Evolutionary conservation across 176 grass and related monocot species (phyloP).

Genomic region (Cymbopogon citratus): DNA sequence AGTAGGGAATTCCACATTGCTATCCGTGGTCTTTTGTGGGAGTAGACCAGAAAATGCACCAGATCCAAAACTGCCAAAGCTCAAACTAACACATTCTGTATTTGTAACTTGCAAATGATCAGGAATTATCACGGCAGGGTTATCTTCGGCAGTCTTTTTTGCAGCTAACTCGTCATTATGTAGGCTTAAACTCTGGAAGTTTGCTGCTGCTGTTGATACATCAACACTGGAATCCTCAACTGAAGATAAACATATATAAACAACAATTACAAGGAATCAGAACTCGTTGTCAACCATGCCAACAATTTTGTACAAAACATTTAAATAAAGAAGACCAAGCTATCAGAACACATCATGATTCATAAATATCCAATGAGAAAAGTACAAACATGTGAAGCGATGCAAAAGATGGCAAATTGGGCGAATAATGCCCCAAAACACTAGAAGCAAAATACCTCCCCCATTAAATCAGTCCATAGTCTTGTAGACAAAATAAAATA

Average conservation of each 20-base stretch:
- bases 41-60: slow-evolving; percentile 93
- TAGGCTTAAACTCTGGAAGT: slow-evolving; percentile 67
- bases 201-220: slow-evolving; percentile 44
- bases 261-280: not conserved
- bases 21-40: slow-evolving; percentile 46
- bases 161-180: slow-evolving; percentile 59
- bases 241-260: slow-evolving; percentile 21
- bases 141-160: too few species aligned
- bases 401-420: not conserved
- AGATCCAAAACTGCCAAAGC: slow-evolving; percentile 95
- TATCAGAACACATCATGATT: not conserved
- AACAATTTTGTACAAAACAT: not conserved
- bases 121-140: too few species aligned
- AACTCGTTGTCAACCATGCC: not conserved
- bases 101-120: slow-evolving; percentile 85
- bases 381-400: not conserved
- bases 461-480: not conserved
- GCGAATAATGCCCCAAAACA: not conserved
- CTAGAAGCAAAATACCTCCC: not conserved
- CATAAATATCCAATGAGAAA: not conserved
- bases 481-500: not conserved
- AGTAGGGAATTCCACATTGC: slow-evolving; percentile 41
- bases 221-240: slow-evolving; percentile 57
- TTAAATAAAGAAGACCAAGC: slow-evolving; percentile 11
- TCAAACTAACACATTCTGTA: slow-evolving; percentile 71